These are phyloP conservation scores for Rhizopogon vesiculosus DNA, from an alignment of 768 basidiomycete species.

Conservation along the genomic window DNA sequence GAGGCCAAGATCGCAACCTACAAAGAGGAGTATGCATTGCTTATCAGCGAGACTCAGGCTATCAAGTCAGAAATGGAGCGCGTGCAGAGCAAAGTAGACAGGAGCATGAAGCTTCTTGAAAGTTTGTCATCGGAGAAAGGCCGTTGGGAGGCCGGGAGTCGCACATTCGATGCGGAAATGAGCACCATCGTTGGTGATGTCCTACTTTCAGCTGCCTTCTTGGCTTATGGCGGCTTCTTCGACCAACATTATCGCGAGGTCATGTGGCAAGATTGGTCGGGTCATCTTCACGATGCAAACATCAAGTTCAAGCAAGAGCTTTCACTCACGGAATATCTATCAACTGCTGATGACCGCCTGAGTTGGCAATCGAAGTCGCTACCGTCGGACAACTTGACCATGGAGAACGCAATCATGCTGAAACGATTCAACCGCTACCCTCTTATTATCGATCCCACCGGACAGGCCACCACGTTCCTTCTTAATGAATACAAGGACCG, in stretches of 20 bases:
- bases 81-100: constrained; percentile 94
- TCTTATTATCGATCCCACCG: constrained; percentile 95
- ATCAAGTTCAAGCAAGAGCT: constrained; percentile 92
- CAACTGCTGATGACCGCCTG: constrained; percentile 93
- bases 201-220: constrained; percentile 89
- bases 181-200: constrained; percentile 98
- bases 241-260: constrained; percentile 97
- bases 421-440: constrained; percentile 98
- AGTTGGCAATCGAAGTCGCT: constrained; percentile 94
- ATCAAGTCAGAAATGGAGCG: constrained; percentile 98
- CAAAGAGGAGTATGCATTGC: constrained; percentile 95
- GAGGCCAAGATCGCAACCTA: constrained; percentile 90
- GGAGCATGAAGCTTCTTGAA: constrained; percentile 91
- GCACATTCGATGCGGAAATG: constrained; percentile 97
- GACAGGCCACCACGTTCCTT: constrained; percentile 92
- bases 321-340: constrained; percentile 91
- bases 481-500: constrained; percentile 93
- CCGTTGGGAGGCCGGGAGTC: constrained; percentile 93
- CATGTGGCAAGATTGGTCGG: constrained; percentile 96
- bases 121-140: constrained; percentile 92
- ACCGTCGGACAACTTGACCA: constrained; percentile 94
- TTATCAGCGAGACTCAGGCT: constrained; percentile 95
- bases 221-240: constrained; percentile 97
- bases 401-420: constrained; percentile 99
- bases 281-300: constrained; percentile 82